phyloP scores from a whole-genome alignment of 306 rosid genomes.

The Cicer chorassanicum region DNA sequence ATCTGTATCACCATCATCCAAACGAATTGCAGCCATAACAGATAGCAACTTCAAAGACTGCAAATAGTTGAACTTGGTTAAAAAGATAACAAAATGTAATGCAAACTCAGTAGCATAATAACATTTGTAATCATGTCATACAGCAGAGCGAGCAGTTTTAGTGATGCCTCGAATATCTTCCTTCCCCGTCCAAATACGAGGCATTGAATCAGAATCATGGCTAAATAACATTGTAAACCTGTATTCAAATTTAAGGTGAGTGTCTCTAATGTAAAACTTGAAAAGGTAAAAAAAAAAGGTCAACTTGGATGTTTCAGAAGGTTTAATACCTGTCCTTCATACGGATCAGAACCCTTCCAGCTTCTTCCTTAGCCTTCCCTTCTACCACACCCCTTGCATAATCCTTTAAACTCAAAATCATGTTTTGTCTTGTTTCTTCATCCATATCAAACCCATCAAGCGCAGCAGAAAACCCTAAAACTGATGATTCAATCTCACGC shows the following conservation, averaged over 20 bases:
- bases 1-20: slow-evolving; percentile 70
- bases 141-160: slow-evolving; percentile 87
- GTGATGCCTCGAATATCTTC: slow-evolving; percentile 95
- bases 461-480: slow-evolving; percentile 70
- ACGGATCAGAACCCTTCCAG: slow-evolving; percentile 85
- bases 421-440: slow-evolving; percentile 59
- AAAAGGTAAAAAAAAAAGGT: slow-evolving; percentile 1
- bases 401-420: slow-evolving; percentile 58
- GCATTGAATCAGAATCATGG: slow-evolving; percentile 96
- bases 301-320: slow-evolving; percentile 35
- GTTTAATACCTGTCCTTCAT: slow-evolving; percentile 91
- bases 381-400: slow-evolving; percentile 82
- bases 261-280: slow-evolving; percentile 26
- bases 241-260: slow-evolving; percentile 52
- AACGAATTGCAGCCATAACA: slow-evolving; percentile 86
- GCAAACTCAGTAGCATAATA: slow-evolving; percentile 23
- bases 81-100: slow-evolving; percentile 25
- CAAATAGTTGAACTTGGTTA: slow-evolving; percentile 30
- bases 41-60: slow-evolving; percentile 95
- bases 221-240: slow-evolving; percentile 91
- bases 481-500: slow-evolving; percentile 78
- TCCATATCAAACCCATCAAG: slow-evolving; percentile 81
- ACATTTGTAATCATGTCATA: slow-evolving; percentile 50
- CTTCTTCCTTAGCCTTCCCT: slow-evolving; percentile 92
- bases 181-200: slow-evolving; percentile 93